These are phyloP conservation scores for Capsaspora owczarzaki DNA, from an alignment of 78 protist genomes.

Conservation along the genomic window DNA sequence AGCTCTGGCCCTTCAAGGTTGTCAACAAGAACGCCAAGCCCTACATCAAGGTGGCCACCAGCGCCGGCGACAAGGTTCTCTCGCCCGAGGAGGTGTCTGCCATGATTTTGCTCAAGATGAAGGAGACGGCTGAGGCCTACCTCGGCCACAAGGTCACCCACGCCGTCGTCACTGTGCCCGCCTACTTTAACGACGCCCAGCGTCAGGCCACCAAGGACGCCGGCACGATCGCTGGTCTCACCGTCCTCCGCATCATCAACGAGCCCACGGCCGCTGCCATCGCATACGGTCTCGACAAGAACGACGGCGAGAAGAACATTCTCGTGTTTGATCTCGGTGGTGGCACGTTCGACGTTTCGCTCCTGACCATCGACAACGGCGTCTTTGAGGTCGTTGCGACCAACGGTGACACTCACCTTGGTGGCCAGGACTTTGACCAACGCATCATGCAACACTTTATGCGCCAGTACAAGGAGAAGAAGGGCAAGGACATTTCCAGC, in stretches of 20 bases:
- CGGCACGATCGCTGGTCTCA: slow-evolving; percentile 52
- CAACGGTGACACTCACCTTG: slow-evolving; percentile 97
- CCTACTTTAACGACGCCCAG: slow-evolving; percentile 89
- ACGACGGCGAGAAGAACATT: slow-evolving; percentile 72
- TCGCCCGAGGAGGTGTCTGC: slow-evolving; percentile 97
- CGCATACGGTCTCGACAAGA: slow-evolving; percentile 87
- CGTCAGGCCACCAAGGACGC: slow-evolving; percentile 54
- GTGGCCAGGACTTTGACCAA: slow-evolving; percentile 99
- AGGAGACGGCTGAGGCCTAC: slow-evolving; percentile 90
- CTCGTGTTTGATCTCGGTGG: slow-evolving; percentile 99
- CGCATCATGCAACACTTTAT: slow-evolving; percentile 84
- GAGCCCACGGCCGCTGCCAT: slow-evolving; percentile 99
- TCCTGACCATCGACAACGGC: slow-evolving; percentile 91
- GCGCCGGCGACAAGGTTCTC: slow-evolving; percentile 75
- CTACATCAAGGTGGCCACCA: slow-evolving; percentile 68
- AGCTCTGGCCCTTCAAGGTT: slow-evolving; percentile 90
- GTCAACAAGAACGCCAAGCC: slow-evolving; percentile 80
- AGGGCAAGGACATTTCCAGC: slow-evolving; percentile 58
- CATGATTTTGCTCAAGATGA: slow-evolving; percentile 93
- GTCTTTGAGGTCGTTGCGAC: slow-evolving; percentile 98
- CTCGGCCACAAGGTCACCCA: slow-evolving; percentile 77
- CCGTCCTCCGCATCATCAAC: slow-evolving; percentile 93
- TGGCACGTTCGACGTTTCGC: slow-evolving; percentile 98
- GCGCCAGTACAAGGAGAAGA: slow-evolving; percentile 71
- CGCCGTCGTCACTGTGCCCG: slow-evolving; percentile 96